Evolutionary conservation across 192 early-diverging fungal species (phyloP).

Genomic region (Coemansia sp.): DNA sequence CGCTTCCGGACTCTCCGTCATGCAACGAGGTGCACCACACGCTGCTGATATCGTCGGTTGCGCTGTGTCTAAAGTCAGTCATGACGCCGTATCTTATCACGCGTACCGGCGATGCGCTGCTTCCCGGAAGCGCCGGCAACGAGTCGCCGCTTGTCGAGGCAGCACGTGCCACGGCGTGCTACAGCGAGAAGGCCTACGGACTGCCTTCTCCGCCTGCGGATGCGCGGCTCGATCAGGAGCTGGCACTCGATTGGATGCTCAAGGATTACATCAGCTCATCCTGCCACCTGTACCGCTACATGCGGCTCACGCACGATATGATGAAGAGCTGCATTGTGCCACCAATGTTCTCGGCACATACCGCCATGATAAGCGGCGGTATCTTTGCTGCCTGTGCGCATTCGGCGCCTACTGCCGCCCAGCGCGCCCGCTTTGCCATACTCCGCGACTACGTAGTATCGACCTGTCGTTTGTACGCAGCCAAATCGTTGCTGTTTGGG

Average conservation of each 20-base stretch:
- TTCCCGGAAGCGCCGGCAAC: neutral
- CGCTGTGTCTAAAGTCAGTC: slow-evolving; percentile 32
- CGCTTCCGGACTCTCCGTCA: slow-evolving; percentile 21
- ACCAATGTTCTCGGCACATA: slow-evolving; percentile 45
- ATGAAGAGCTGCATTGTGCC: slow-evolving; percentile 23
- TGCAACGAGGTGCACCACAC: slow-evolving; percentile 30
- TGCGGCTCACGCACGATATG: slow-evolving; percentile 10
- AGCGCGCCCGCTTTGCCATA: slow-evolving; percentile 12
- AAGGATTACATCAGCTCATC: slow-evolving; percentile 28
- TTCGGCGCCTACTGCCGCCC: slow-evolving; percentile 23
- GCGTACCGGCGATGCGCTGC: slow-evolving; percentile 3
- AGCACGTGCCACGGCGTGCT: neutral
- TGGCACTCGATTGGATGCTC: slow-evolving; percentile 15
- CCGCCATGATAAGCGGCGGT: slow-evolving; percentile 40
- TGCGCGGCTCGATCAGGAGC: slow-evolving; percentile 10
- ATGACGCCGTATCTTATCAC: slow-evolving; percentile 43
- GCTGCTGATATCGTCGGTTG: slow-evolving; percentile 35
- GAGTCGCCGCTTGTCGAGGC: slow-evolving; percentile 9
- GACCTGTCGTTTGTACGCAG: neutral
- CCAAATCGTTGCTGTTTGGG: slow-evolving; percentile 29
- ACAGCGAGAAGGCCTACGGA: neutral
- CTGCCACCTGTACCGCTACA: slow-evolving; percentile 19
- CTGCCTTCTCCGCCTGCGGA: neutral
- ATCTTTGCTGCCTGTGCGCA: slow-evolving; percentile 42
- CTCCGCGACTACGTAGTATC: neutral